Evolutionary conservation across 2,329 filamentous ascomycete genomes (phyloP).

Genomic region (Penicillium sp.): DNA sequence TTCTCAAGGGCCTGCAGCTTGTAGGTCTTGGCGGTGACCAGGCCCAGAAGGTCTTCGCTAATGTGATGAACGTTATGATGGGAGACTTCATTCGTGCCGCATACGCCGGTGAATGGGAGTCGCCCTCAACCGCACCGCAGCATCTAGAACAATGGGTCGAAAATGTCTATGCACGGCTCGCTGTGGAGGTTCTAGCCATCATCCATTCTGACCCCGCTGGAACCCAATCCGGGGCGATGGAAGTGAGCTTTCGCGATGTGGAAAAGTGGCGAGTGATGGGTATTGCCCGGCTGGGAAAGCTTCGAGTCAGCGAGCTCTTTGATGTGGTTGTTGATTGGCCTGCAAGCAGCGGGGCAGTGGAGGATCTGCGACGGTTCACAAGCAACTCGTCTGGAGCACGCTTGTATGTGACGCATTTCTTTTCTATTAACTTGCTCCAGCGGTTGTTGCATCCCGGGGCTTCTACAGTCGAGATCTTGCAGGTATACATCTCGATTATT

Average conservation of each 20-base stretch:
- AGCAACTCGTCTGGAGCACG: constrained; percentile 54
- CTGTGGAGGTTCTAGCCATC: constrained; percentile 49
- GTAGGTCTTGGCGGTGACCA: constrained; percentile 56
- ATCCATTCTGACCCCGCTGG: constrained; percentile 31
- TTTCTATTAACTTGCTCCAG: constrained; percentile 52
- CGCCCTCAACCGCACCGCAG: constrained; percentile 47
- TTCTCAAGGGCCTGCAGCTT: constrained; percentile 49
- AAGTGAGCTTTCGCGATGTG: constrained; percentile 44
- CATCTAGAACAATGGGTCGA: constrained; percentile 57
- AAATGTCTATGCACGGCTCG: constrained; percentile 53
- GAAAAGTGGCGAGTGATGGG: constrained; percentile 57
- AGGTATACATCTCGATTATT: constrained; percentile 66
- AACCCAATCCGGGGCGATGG: constrained; percentile 26
- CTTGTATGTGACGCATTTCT: constrained; percentile 54
- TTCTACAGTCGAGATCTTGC: constrained; percentile 65
- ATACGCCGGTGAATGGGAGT: constrained; percentile 59
- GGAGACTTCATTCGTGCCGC: constrained; percentile 55
- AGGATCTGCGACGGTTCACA: constrained; percentile 59
- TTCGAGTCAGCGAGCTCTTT: constrained; percentile 58
- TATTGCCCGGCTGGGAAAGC: constrained; percentile 53
- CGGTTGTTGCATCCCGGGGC: constrained; percentile 62
- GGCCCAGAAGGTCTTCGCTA: constrained; percentile 57
- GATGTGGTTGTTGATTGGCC: constrained; percentile 63
- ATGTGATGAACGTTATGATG: constrained; percentile 58
- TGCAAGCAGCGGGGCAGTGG: constrained; percentile 56